Conservation (phyloP, 768 basidiomycete genomes). For the Daedaleopsis sinensis region DNA sequence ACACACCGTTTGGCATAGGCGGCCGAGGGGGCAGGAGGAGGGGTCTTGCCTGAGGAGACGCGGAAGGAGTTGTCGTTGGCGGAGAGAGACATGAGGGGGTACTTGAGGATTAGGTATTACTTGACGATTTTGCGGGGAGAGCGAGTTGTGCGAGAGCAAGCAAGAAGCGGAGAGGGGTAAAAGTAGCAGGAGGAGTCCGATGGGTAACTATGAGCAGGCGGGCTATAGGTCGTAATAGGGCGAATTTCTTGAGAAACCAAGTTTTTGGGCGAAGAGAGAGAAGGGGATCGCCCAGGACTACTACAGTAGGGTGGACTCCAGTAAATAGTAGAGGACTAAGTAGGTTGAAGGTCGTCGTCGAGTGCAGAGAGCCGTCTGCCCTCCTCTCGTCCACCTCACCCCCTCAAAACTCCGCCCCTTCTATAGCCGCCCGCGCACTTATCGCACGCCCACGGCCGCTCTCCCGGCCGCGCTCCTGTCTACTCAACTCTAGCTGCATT, state of each 20-base stretch:
- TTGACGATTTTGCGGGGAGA: constrained; percentile 36
- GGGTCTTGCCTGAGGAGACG: constrained; percentile 85
- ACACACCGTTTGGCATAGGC: constrained; percentile 84
- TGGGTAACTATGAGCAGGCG: constrained; percentile 45
- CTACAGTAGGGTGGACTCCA: constrained; percentile 55
- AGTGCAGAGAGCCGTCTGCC: constrained; percentile 31
- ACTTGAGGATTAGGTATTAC: constrained; percentile 84
- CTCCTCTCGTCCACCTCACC: constrained; percentile 1
- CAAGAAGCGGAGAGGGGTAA: constrained; percentile 31
- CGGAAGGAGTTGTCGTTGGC: constrained; percentile 84
- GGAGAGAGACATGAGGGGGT: constrained; percentile 90
- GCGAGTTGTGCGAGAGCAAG: constrained; percentile 33
- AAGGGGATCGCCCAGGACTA: constrained; percentile 52
- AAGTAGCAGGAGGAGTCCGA: constrained; percentile 32
- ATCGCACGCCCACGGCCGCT: not conserved
- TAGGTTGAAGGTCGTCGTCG: constrained; percentile 46
- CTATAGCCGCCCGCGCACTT: constrained; percentile 24
- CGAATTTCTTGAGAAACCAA: constrained; percentile 33
- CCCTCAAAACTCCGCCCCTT: constrained; percentile 34
- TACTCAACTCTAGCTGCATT: not conserved
- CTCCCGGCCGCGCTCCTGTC: not conserved
- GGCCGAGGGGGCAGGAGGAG: constrained; percentile 88
- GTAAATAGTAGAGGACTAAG: constrained; percentile 55
- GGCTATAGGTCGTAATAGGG: constrained; percentile 45
- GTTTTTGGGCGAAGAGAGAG: constrained; percentile 40